A percentile compares a stretch with the other conserved stretches of the same genome.
Evolutionary conservation across 2,329 filamentous ascomycete species (phyloP).

Genomic region (Cercospora sp.): DNA sequence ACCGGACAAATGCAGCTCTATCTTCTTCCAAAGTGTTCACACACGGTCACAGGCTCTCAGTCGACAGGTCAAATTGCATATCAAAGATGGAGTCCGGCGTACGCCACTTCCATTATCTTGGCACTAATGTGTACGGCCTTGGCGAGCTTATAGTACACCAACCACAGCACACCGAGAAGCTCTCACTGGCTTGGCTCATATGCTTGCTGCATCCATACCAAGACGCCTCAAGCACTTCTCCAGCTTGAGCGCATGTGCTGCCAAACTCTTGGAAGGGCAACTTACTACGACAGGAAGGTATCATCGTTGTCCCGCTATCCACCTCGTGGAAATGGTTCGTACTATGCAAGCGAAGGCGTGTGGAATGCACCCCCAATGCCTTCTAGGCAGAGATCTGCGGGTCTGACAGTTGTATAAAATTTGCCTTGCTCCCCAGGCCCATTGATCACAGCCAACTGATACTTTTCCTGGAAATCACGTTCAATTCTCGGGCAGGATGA

Average conservation of each 20-base stretch:
- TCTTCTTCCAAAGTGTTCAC: neutral
- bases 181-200: neutral
- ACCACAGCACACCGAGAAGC: neutral
- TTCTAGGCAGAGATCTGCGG: neutral
- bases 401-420: constrained; percentile 9
- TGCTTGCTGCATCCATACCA: constrained; percentile 8
- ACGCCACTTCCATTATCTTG: neutral
- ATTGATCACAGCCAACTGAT: neutral
- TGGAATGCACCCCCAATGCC: neutral
- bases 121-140: constrained; percentile 4
- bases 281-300: constrained; percentile 24
- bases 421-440: neutral
- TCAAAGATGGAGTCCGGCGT: neutral
- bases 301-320: constrained; percentile 10
- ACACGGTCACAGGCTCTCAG: neutral
- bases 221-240: neutral
- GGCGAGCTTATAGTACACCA: constrained; percentile 1
- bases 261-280: constrained; percentile 14
- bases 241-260: neutral
- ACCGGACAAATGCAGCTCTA: neutral
- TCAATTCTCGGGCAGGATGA: constrained; percentile 16
- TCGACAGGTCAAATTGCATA: neutral
- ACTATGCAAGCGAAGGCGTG: constrained; percentile 1
- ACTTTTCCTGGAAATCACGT: neutral
- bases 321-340: constrained; percentile 2